Evolutionary conservation across 164 flowering plant genomes (phyloP).

Genomic region (Akebia trifoliata): DNA sequence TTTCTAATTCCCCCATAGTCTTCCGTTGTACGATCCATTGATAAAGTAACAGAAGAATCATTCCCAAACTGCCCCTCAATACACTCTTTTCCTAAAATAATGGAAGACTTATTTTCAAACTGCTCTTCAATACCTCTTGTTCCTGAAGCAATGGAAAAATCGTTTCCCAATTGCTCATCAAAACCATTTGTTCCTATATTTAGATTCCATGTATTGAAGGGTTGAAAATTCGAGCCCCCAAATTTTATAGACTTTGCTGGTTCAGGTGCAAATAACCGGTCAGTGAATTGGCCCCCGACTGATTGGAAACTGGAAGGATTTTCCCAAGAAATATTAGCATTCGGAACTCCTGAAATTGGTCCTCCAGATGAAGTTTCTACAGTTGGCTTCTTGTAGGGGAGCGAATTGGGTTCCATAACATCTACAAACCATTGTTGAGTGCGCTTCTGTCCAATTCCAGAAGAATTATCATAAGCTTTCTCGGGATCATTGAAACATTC

Average conservation of each 20-base stretch:
- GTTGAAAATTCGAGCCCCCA: conserved; percentile 13
- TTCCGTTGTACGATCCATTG: conserved; percentile 40
- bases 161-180: conserved; percentile 35
- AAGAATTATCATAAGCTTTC: conserved; percentile 17
- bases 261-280: conserved; percentile 42
- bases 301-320: conserved; percentile 28
- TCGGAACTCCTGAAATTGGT: conserved; percentile 24
- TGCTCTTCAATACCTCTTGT: no score
- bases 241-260: conserved; percentile 20
- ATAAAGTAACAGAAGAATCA: conserved; percentile 35
- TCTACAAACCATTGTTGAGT: conserved; percentile 44
- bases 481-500: conserved; percentile 22
- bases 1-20: conserved; percentile 49
- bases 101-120: no score
- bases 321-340: conserved; percentile 37
- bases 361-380: conserved; percentile 25
- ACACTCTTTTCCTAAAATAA: conserved; percentile 19
- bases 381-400: conserved; percentile 36
- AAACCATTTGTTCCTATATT: conserved; percentile 21
- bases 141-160: no score
- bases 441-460: conserved; percentile 36
- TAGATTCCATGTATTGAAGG: conserved; percentile 16
- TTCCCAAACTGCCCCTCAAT: conserved; percentile 33
- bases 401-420: conserved; percentile 28
- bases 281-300: conserved; percentile 32